Base-by-base conservation (phyloP, 2,329 filamentous ascomycete species). In the Ophiocordyceps camponoti-saundersi region DNA sequence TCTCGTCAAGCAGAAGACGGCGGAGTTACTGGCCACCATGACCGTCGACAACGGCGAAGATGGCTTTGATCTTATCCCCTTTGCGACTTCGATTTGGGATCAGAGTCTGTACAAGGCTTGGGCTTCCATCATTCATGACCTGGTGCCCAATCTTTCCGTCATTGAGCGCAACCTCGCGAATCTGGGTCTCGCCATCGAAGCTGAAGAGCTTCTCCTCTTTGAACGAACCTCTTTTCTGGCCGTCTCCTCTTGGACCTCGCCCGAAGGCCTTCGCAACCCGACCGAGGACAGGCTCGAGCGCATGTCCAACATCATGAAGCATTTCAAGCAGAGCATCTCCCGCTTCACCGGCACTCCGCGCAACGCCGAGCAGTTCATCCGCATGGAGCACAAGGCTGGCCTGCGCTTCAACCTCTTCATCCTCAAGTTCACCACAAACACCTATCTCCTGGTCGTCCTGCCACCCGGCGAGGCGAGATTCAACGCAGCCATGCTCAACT, bases 61-160 rank as follows among this genome's bases (percentile, higher is more conserved):
- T 7, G 11, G 11, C 5, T 52, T 94, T 60, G 76, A 81, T 52
- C 74, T 95, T 50, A 85, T 86, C 49, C 88, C 89, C 49, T 96
- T 95, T 61, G 85, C 88, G 11, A 96, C 90, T 30, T 94, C 85
- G 47, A 98, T 98, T 59, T 98, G 92, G 92, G 92, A 98, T 59
- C 92, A 98, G 68, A 93, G 85, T 47, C 71, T 98, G 36, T 98
- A 96, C 72, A 94, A 94, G 65, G 92, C 92, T 1, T 98, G 92
- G 92, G 92, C 92, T 0, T 86, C 85, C 60, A 95, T 98, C 56
- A 95, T 98, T 50, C 92, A 98, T 70, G 89, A 90, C 60, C 74
- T 98, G 43, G 92, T 96, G n/a, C 92, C 92, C 3, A 96, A 96
- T 57, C 77, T 95, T 1, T 72, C 80, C 18, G 77, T 85, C 42